Base-by-base conservation (phyloP, 1,139 yeast genomes). In the Blastobotrys aristatus region DNA sequence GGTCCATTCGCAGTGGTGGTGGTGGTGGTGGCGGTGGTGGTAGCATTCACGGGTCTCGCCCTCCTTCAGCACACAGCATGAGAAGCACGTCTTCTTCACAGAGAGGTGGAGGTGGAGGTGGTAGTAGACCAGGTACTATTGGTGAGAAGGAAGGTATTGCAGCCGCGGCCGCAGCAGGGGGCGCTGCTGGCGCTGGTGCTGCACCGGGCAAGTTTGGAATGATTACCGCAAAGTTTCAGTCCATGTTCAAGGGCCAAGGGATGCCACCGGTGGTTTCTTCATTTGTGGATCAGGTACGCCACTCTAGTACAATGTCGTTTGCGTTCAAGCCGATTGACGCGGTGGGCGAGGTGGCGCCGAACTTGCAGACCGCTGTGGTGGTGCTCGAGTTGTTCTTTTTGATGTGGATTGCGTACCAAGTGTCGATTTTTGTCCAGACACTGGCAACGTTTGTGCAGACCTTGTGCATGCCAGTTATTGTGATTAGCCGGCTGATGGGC, bases 391-490 rank as follows among this genome's bases (percentile, higher is more conserved):
- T 64, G 33, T 44, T 63, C 18, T 48, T 63, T 24, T 50, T 66
- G 18, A 58, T 64, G 61, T 62, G 67, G 60, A 49, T 62, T 14
- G 44, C 60, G 39, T 62, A 65, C 55, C 61, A 57, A 31, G 52
- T 63, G 8, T 63, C 68, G 1, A 60, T 64, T 14, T 45, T 64
- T 24, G 46, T 66, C 29, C 63, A 61, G 45, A 57, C 61, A 3
- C 41, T 63, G 37, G 57, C 66, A 7, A 54, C 60, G 10, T 61
- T 59, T n/a, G 56, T 63, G 34, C 57, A 56, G 35, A 53, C 63
- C 0, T 39, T 61, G 8, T 62, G 66, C 48, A 53, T 60, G 58
- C 67, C 67, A n/a, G 60, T 62, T 16, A 60, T 63, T 29, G 38
- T 63, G 20, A 45, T 63, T 20, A 60, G 61, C 30, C 57, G 61